Conservation (phyloP, 805 yeast species). For the Yarrowia bubula region DNA sequence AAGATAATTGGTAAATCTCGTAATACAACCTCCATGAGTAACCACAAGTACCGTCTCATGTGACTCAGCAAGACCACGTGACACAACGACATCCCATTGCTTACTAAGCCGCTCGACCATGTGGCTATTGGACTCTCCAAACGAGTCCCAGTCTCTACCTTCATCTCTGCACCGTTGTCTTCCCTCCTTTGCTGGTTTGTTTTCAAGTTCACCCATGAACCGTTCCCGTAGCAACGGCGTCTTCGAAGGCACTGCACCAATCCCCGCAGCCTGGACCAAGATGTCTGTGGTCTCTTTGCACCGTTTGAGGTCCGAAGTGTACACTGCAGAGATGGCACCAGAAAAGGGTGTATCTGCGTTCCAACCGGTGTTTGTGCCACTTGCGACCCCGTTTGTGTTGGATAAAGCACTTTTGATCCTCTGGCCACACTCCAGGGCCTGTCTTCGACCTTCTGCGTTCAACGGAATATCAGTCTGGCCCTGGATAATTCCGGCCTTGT, state of each 20-base stretch:
- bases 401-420: constrained; percentile 36
- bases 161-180: constrained; percentile 48
- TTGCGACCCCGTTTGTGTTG: constrained; percentile 35
- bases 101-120: constrained; percentile 49
- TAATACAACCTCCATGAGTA: constrained; percentile 81
- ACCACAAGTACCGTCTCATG: constrained; percentile 49
- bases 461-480: constrained; percentile 70
- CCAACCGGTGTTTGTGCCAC: constrained; percentile 33
- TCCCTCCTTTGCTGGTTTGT: constrained; percentile 69
- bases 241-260: constrained; percentile 33
- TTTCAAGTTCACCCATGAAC: constrained; percentile 75
- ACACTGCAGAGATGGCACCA: constrained; percentile 35
- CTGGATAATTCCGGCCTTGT: constrained; percentile 65
- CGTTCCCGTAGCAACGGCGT: constrained; percentile 61
- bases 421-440: constrained; percentile 56
- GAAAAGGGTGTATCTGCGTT: constrained; percentile 38
- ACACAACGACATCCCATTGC: constrained; percentile 47
- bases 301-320: constrained; percentile 52
- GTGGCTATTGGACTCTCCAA: constrained; percentile 55
- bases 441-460: constrained; percentile 59
- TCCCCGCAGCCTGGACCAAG: constrained; percentile 37
- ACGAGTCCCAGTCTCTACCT: constrained; percentile 58
- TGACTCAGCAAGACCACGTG: constrained; percentile 40
- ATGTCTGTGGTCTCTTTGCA: constrained; percentile 50
- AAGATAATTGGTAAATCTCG: constrained; percentile 55